Base-by-base conservation (phyloP, 2,329 filamentous ascomycete species). In the Colletotrichum tropicale region DNA sequence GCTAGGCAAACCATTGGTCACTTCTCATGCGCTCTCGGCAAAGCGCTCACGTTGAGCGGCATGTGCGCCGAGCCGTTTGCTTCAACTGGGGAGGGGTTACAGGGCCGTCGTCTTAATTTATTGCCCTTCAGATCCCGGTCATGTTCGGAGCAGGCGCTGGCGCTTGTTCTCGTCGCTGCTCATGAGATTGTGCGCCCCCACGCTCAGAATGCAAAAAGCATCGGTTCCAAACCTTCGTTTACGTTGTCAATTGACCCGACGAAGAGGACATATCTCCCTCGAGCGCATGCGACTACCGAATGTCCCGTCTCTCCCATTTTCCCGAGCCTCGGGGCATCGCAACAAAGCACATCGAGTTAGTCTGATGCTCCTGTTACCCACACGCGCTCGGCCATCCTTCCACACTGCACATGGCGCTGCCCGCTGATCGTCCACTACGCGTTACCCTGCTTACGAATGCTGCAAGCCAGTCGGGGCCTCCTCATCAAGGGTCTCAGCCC, bases 11-110 rank as follows among this genome's bases (percentile, higher is more conserved):
- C 70, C 30, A 70, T 34, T 56, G n/a, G 16, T 28, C 48, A 61
- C 21, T 36, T 24, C 13, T 60, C 38, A 62, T 9, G 36, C 55
- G 18, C 56, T 73, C 38, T 38, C 66, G 66, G 66, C 66, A 64
- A 26, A 70, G 56, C 16, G 30, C 56, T 70, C 65, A 64, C 30
- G 56, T 73, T 43, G 38, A 62, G 69, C 71, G 66, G 56, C 71
- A 70, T 64, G 56, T 73, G 71, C 71, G 66, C 66, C 71, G 65
- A 73, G 71, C 66, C 56, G 65, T 70, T 70, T 70, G 66, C 43
- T 34, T 36, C 30, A 36, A 64, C 55, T 58, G 56, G 38, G 62
- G 65, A 70, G 66, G 62, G 65, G 65, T 73, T 34, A 43, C 66
- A 68, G 66, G 43, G 24, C 32, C 62, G 26, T 36, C 65, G 56